Evolutionary conservation across 202 grass and related monocot genomes (phyloP).

Genomic region (Brachypodium distachyon): DNA sequence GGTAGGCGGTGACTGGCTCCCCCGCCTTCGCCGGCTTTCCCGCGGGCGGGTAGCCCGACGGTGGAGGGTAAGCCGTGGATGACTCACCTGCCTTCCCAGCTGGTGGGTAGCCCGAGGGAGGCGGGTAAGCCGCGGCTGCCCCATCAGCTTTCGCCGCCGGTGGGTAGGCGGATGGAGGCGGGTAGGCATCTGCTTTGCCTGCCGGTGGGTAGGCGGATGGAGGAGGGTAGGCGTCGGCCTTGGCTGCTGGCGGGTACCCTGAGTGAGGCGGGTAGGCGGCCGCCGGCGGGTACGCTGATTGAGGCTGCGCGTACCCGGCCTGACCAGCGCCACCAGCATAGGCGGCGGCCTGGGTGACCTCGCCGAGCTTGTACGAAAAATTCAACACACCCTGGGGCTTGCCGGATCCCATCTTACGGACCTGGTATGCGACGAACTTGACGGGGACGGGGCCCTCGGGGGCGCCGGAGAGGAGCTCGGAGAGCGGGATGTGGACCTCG

Average conservation of each 20-base stretch:
- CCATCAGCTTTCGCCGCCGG: conserved; percentile 12
- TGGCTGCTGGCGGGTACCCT: background rate
- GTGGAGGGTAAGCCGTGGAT: conserved; percentile 46
- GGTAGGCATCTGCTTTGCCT: conserved; percentile 26
- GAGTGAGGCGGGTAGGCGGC: background rate
- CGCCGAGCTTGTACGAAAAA: conserved; percentile 74
- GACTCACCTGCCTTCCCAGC: conserved; percentile 8
- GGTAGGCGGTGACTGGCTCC: conserved; percentile 54
- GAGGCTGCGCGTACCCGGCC: background rate
- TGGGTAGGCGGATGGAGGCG: conserved; percentile 21
- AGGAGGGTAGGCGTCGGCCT: conserved; percentile 9
- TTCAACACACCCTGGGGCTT: conserved; percentile 69
- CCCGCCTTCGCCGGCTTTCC: conserved; percentile 21
- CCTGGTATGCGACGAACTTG: conserved; percentile 81
- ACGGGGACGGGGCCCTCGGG: conserved; percentile 30
- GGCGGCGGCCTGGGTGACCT: conserved; percentile 17
- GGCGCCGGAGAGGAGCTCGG: conserved; percentile 45
- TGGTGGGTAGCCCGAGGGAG: conserved; percentile 15
- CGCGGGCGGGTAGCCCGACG: conserved; percentile 19
- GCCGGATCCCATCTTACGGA: conserved; percentile 44
- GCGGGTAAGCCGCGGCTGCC: conserved; percentile 27
- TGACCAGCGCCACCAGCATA: too few species aligned
- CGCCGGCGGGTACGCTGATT: background rate
- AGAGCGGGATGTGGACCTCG: conserved; percentile 71
- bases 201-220: conserved; percentile 9